Conservation (phyloP, 257 asterid genomes). For the Solanum corneliomulleri region DNA sequence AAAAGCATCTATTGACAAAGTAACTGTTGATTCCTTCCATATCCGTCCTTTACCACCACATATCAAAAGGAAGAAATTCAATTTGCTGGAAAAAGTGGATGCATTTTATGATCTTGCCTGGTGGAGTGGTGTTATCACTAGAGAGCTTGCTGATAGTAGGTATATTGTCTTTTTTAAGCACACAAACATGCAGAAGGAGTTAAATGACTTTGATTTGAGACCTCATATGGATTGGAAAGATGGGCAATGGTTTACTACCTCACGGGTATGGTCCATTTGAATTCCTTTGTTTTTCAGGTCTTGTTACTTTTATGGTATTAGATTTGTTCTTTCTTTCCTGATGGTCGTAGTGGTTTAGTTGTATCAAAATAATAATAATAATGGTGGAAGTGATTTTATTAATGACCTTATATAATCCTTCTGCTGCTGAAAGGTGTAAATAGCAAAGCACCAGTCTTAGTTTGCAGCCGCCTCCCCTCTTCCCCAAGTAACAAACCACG, state of each 20-base stretch:
- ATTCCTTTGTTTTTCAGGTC: not conserved
- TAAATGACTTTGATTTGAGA: conserved; percentile 40
- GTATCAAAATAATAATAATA: not conserved
- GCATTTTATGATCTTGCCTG: conserved; percentile 42
- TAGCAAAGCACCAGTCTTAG: not conserved
- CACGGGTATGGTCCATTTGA: conserved; percentile 39
- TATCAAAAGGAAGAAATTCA: conserved; percentile 33
- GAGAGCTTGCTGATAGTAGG: conserved; percentile 33
- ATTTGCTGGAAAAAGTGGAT: conserved; percentile 59
- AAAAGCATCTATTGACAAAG: conserved; percentile 3
- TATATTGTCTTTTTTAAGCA: conserved; percentile 40
- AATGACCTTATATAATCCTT: not conserved
- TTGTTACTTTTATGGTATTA: not conserved
- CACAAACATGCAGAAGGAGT: conserved; percentile 20
- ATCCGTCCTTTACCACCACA: conserved; percentile 72
- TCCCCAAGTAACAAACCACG: not conserved
- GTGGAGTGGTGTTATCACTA: conserved; percentile 57
- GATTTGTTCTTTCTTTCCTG: not conserved
- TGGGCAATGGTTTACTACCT: conserved; percentile 57
- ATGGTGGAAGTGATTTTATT: not conserved
- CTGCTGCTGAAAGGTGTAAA: not conserved
- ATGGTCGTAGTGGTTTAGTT: not conserved
- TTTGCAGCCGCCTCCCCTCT: not conserved
- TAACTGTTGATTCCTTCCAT: conserved; percentile 29
- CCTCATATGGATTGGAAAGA: conserved; percentile 75